phyloP scores from a whole-genome alignment of 257 asterid genomes.

The Ilex asprella region DNA sequence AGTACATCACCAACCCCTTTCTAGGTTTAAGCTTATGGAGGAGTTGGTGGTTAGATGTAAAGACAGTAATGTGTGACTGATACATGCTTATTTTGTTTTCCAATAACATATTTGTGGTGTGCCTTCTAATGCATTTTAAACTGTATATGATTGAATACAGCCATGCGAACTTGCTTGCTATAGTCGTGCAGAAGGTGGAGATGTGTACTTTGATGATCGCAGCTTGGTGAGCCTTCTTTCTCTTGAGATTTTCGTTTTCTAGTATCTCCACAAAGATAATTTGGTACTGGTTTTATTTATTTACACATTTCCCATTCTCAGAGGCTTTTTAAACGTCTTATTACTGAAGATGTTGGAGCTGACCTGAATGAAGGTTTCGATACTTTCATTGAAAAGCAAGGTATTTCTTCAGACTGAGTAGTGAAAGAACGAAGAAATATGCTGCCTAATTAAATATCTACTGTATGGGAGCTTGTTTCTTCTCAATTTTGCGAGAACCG shows the following conservation, averaged over 20 bases:
- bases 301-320: conserved; percentile 25
- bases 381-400: conserved; percentile 71
- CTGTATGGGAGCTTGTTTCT: no score
- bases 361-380: conserved; percentile 92
- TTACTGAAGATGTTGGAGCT: conserved; percentile 80
- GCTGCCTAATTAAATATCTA: not conserved
- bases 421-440: conserved; percentile 8
- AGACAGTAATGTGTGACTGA: no score
- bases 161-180: conserved; percentile 97
- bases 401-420: conserved; percentile 30
- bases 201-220: conserved; percentile 87
- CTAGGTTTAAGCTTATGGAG: no score
- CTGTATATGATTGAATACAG: conserved; percentile 37
- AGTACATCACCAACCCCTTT: no score
- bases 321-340: conserved; percentile 93
- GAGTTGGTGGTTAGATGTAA: no score
- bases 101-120: conserved; percentile 6
- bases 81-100: not conserved
- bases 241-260: conserved; percentile 7
- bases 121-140: conserved; percentile 17
- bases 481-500: conserved; percentile 1
- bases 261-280: not conserved
- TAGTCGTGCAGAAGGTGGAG: conserved; percentile 94
- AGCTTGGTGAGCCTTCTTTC: conserved; percentile 68
- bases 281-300: conserved; percentile 12